A percentile compares a stretch with the other conserved stretches of the same genome.
Evolutionary conservation across 106 monocot genomes (phyloP).

Genomic region (Dendrobium nobile): DNA sequence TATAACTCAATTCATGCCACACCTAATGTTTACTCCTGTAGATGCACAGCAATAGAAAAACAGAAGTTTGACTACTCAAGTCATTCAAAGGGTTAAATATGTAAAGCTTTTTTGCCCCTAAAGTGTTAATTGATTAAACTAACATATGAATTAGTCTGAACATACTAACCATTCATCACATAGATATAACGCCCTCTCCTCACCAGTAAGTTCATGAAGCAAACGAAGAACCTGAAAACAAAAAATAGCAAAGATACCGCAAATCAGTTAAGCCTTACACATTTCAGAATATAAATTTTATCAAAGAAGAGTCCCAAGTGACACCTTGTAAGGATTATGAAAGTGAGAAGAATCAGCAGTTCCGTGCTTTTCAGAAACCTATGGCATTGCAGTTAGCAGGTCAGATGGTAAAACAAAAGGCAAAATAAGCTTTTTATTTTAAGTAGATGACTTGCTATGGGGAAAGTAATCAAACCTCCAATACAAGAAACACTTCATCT

Average conservation of each 20-base stretch:
- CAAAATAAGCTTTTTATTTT: neutral
- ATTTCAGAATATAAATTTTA: neutral
- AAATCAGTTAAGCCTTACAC: neutral
- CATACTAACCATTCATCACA: slow-evolving; percentile 82
- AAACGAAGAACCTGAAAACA: slow-evolving; percentile 69
- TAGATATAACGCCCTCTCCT: slow-evolving; percentile 63
- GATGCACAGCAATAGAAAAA: too few relatives aligned
- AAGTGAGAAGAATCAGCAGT: slow-evolving; percentile 19
- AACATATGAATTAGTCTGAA: too few relatives aligned
- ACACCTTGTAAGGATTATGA: slow-evolving; percentile 57
- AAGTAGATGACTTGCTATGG: neutral
- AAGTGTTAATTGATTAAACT: too few relatives aligned
- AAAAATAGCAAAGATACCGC: neutral
- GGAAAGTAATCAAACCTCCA: slow-evolving; percentile 51
- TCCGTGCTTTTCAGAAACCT: slow-evolving; percentile 84
- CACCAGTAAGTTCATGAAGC: slow-evolving; percentile 62
- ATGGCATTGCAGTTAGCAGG: neutral
- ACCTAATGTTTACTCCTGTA: too few relatives aligned
- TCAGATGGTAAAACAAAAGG: neutral
- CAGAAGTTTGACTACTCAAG: too few relatives aligned
- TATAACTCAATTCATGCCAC: too few relatives aligned
- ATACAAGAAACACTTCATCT: slow-evolving; percentile 61
- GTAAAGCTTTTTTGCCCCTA: too few relatives aligned
- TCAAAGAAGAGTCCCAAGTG: neutral
- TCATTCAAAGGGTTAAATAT: too few relatives aligned